Conservation (phyloP, 257 asterid species). For the Solanum chilense region DNA sequence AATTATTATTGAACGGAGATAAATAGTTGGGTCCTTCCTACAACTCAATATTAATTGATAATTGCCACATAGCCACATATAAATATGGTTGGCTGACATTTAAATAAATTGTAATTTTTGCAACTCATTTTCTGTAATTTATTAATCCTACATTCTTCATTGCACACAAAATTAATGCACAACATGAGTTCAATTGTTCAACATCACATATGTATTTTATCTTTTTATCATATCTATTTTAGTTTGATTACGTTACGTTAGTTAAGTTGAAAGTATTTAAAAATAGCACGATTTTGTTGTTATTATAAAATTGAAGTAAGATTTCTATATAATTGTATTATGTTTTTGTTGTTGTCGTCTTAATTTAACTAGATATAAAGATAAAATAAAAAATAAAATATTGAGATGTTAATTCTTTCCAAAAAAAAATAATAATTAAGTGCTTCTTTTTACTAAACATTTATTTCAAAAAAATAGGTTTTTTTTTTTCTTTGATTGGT, state of each 20-base stretch:
- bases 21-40: not conserved
- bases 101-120: not conserved
- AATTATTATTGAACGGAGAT: too few species aligned
- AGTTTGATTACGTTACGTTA: too few species aligned
- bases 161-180: not conserved
- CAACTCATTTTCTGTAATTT: not conserved
- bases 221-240: too few species aligned
- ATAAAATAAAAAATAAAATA: not conserved
- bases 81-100: not conserved
- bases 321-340: too few species aligned
- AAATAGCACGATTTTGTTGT: fast-evolving
- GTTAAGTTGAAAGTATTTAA: not conserved
- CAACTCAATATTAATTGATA: not conserved
- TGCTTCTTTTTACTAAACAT: not conserved
- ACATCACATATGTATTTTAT: not conserved
- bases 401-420: not conserved
- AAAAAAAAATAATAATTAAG: too few species aligned
- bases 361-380: not conserved
- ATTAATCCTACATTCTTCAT: not conserved
- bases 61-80: not conserved
- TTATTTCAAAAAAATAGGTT: not conserved
- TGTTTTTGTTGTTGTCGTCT: not conserved
- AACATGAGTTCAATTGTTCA: not conserved
- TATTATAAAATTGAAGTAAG: too few species aligned
- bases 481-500: not conserved